These are phyloP conservation scores for Phytophthora litchii DNA, from an alignment of 352 stramenopile species.

Conservation along the genomic window DNA sequence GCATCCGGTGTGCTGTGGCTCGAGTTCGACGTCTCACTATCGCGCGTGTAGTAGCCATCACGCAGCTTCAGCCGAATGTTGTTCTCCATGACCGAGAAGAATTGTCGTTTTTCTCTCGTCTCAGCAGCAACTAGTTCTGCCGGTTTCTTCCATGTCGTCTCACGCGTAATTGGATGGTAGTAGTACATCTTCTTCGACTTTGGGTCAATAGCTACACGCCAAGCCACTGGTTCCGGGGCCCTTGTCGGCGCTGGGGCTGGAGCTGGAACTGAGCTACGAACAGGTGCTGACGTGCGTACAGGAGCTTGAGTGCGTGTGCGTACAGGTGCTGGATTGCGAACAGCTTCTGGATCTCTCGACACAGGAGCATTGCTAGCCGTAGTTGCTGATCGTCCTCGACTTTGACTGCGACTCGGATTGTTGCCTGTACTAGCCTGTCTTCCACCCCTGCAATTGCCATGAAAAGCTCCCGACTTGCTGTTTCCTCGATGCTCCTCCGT, in stretches of 20 bases:
- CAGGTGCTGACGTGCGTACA: constrained; percentile 9
- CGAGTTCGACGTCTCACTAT: constrained; percentile 40
- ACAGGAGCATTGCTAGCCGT: background rate
- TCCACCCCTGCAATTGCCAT: constrained; percentile 17
- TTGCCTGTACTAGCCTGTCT: constrained; percentile 10
- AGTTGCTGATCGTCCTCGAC: constrained; percentile 15
- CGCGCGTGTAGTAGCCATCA: constrained; percentile 63
- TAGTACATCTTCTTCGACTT: constrained; percentile 96
- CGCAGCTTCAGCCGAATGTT: constrained; percentile 94
- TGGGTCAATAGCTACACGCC: constrained; percentile 79
- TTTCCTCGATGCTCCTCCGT: constrained; percentile 30
- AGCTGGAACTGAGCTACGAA: constrained; percentile 11
- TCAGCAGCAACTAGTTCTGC: constrained; percentile 77
- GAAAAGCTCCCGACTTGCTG: constrained; percentile 7
- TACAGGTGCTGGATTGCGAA: constrained; percentile 1
- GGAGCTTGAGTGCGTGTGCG: background rate
- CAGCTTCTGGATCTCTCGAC: background rate
- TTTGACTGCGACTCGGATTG: constrained; percentile 21
- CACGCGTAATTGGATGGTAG: constrained; percentile 94
- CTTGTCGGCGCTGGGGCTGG: background rate
- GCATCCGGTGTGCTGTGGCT: constrained; percentile 29
- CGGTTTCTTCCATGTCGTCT: constrained; percentile 98
- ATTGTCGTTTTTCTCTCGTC: constrained; percentile 80
- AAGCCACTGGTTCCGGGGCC: constrained; percentile 47
- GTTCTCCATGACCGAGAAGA: constrained; percentile 96